Evolutionary conservation across 805 yeast species (phyloP).

Genomic region (Candida quercuum): DNA sequence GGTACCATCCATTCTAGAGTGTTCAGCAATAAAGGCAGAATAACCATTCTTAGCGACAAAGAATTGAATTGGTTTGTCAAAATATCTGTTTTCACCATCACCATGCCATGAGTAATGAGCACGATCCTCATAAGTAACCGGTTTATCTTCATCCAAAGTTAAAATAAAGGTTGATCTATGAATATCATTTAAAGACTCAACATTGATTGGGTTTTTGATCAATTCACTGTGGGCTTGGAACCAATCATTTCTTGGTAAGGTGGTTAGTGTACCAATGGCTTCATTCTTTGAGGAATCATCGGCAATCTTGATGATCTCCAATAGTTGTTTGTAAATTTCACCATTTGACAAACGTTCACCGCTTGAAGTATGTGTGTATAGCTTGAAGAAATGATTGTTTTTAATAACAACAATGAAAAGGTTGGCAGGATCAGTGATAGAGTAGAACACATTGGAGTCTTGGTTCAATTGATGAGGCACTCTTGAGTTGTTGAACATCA

Average conservation of each 20-base stretch:
- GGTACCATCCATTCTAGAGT: slow-evolving; percentile 97
- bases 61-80: slow-evolving; percentile 87
- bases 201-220: slow-evolving; percentile 54
- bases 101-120: slow-evolving; percentile 92
- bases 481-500: slow-evolving; percentile 87
- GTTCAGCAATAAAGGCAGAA: slow-evolving; percentile 94
- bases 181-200: slow-evolving; percentile 56
- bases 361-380: slow-evolving; percentile 46
- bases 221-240: slow-evolving; percentile 53
- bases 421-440: slow-evolving; percentile 36
- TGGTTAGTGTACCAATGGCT: slow-evolving; percentile 68
- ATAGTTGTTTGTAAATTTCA: slow-evolving; percentile 54
- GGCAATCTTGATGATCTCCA: slow-evolving; percentile 40
- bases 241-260: slow-evolving; percentile 85
- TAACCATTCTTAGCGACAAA: slow-evolving; percentile 76
- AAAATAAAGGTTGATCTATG: slow-evolving; percentile 76
- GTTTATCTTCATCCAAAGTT: slow-evolving; percentile 68
- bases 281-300: slow-evolving; percentile 24
- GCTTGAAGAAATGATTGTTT: slow-evolving; percentile 77
- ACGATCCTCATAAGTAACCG: slow-evolving; percentile 77
- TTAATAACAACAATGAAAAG: slow-evolving; percentile 68
- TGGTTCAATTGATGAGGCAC: slow-evolving; percentile 57
- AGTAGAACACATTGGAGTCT: slow-evolving; percentile 58
- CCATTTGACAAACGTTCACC: slow-evolving; percentile 41
- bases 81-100: slow-evolving; percentile 85